Conservation (phyloP, 2,329 filamentous ascomycete species). For the Penicillium sp. region DNA sequence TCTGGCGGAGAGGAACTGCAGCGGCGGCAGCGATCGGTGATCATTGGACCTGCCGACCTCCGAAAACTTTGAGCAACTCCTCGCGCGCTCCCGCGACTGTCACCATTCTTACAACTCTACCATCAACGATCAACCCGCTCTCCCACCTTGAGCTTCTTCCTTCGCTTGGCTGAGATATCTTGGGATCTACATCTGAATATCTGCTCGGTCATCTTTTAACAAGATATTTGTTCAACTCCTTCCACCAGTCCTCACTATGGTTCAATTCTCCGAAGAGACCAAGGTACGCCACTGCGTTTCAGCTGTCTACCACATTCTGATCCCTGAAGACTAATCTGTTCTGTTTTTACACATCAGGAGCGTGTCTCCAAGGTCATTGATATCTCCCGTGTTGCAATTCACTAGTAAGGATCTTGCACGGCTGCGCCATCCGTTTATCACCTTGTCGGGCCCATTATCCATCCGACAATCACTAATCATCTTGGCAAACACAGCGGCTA, state of each 20-base stretch:
- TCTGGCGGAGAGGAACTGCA: conserved; percentile 1
- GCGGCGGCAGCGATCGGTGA: conserved; percentile 10
- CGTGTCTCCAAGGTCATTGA: conserved; percentile 97
- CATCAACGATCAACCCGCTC: conserved; percentile 7
- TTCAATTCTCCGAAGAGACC: conserved; percentile 86
- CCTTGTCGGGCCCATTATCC: not conserved
- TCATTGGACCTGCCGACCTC: conserved; percentile 21
- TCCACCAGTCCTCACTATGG: conserved; percentile 32
- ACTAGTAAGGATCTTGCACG: conserved; percentile 65
- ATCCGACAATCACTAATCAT: conserved; percentile 14
- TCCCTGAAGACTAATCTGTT: conserved; percentile 3
- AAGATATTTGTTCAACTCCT: not conserved
- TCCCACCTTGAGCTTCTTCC: not conserved
- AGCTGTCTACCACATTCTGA: not conserved
- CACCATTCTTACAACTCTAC: conserved; percentile 14
- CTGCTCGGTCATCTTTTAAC: not conserved
- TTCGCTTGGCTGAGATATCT: not conserved
- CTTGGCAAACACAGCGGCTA: conserved; percentile 63
- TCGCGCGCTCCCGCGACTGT: conserved; percentile 5
- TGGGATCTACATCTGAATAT: not conserved
- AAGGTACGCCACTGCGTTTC: conserved; percentile 57
- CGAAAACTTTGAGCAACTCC: conserved; percentile 26
- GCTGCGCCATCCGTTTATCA: not conserved
- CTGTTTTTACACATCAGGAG: conserved; percentile 56
- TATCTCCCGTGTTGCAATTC: conserved; percentile 83